Conservation (phyloP, 2,329 filamentous ascomycete species). For the Kalmusia sp. region DNA sequence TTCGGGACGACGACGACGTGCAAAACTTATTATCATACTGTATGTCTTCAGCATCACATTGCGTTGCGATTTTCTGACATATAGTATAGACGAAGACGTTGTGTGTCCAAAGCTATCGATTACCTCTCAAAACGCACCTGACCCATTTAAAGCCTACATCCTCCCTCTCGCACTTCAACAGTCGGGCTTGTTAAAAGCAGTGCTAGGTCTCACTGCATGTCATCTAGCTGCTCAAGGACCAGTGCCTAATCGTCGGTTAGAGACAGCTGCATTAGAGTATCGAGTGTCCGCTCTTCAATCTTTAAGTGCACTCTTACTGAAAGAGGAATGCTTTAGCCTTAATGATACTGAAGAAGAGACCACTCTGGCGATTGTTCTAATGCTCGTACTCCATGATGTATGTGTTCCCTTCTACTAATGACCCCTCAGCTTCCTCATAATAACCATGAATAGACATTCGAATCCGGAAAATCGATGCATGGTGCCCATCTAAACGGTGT, state of each 20-base stretch:
- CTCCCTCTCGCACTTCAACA: slow-evolving; percentile 19
- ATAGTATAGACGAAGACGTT: slow-evolving; percentile 11
- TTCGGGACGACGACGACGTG: slow-evolving; percentile 6
- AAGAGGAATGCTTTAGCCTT: slow-evolving; percentile 18
- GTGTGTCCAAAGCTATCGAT: slow-evolving; percentile 15
- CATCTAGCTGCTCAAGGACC: slow-evolving; percentile 13
- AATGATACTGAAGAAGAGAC: slow-evolving; percentile 18
- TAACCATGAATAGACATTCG: slow-evolving; percentile 11
- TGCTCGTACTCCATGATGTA: slow-evolving; percentile 22
- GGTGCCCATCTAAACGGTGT: slow-evolving; percentile 23
- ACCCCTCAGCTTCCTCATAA: too few species aligned
- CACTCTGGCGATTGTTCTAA: slow-evolving; percentile 18
- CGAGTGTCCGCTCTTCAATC: slow-evolving; percentile 19
- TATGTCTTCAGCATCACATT: background rate
- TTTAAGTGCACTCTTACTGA: slow-evolving; percentile 19
- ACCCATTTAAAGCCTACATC: slow-evolving; percentile 19
- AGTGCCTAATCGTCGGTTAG: slow-evolving; percentile 1
- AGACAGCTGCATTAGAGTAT: slow-evolving; percentile 16
- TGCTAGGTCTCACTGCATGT: slow-evolving; percentile 19
- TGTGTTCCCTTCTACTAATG: background rate
- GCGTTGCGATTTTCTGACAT: background rate
- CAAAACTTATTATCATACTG: slow-evolving; percentile 5
- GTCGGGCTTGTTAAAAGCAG: slow-evolving; percentile 13
- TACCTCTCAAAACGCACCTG: background rate
- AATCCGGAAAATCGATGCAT: slow-evolving; percentile 21